Evolutionary conservation across 2,329 filamentous ascomycete species (phyloP), one percentile per base, ranked within the genome.

Genomic region (Colletotrichum australisinense): DNA sequence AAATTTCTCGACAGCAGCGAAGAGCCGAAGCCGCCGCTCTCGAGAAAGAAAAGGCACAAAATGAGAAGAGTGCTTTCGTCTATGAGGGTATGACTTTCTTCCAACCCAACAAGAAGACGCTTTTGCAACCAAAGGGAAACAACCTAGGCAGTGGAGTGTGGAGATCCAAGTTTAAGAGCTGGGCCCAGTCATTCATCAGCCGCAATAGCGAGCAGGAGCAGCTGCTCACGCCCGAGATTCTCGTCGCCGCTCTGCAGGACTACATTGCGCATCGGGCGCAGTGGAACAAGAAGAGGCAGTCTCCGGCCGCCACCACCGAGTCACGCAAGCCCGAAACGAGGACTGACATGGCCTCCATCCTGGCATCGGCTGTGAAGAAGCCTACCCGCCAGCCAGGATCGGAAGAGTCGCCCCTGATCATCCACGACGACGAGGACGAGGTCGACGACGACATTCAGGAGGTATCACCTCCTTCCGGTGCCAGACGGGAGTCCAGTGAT

Each of bases 101-200:
- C 0, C 62, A 70, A 6, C 70, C 70, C 24, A 66, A 32, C 70
- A 73, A 73, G 46, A 73, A 62, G 46, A 73, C 55, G 16, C 42
- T 73, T 16, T 35, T 73, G 60, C 53, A 59, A 38, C 67, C 70
- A n/a, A 73, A 73, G 55, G 60, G 70, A 5, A 64, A 65, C 55
- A 73, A 73, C 19, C 28, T 69, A 22, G 58, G 69, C 38, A 58
- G 53, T 9, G 60, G 60, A 9, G 67, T 65, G 9, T 84, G 82
- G 83, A 72, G 75, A n/a, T 75, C 75, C n/a, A 76, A 82, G 62
- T 80, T 84, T 67, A 78, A 79, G 62, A 80, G 80, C 63, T 84
- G 83, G 83, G 75, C 78, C 32, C 77, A 77, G 16, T 76, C 78
- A 5, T 82, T 84, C 49, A 49, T 67, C 49, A 73, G 67, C 56